Evolutionary conservation across 306 rosid species (phyloP).

Genomic region (Castanopsis chinensis): DNA sequence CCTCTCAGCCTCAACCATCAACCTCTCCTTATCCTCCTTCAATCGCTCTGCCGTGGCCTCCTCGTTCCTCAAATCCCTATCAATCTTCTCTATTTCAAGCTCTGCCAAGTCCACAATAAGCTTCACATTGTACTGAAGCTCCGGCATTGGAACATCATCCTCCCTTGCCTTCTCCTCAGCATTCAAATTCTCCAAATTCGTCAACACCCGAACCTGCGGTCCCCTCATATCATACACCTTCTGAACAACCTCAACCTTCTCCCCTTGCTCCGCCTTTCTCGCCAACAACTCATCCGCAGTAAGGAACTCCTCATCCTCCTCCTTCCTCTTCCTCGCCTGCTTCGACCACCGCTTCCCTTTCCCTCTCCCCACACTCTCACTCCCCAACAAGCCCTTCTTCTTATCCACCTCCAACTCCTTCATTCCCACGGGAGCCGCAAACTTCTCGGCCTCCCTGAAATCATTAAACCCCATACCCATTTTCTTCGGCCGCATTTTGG

Average conservation of each 20-base stretch:
- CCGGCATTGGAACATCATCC: constrained; percentile 52
- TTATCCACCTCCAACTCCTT: constrained; percentile 1
- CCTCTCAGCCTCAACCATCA: constrained; percentile 48
- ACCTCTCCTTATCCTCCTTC: constrained; percentile 73
- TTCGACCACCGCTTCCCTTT: constrained; percentile 54
- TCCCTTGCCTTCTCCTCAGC: constrained; percentile 47
- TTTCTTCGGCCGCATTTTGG: constrained; percentile 75
- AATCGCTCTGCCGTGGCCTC: constrained; percentile 29
- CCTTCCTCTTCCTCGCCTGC: neutral
- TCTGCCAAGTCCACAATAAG: constrained; percentile 49
- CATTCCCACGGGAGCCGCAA: too few relatives aligned
- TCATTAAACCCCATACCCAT: constrained; percentile 85
- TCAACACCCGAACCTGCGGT: constrained; percentile 51
- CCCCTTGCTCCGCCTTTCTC: constrained; percentile 28
- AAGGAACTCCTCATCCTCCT: constrained; percentile 16
- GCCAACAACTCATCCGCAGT: constrained; percentile 14
- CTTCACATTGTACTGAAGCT: constrained; percentile 51
- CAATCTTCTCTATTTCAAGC: constrained; percentile 50
- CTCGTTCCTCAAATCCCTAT: constrained; percentile 38
- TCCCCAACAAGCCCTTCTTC: constrained; percentile 34
- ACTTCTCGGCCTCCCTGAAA: constrained; percentile 44
- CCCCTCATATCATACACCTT: constrained; percentile 53
- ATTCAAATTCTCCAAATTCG: constrained; percentile 54
- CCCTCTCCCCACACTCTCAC: constrained; percentile 30
- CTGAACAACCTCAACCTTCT: constrained; percentile 1